Evolutionary conservation across 257 asterid genomes (phyloP).

Genomic region (Solanum piurae): DNA sequence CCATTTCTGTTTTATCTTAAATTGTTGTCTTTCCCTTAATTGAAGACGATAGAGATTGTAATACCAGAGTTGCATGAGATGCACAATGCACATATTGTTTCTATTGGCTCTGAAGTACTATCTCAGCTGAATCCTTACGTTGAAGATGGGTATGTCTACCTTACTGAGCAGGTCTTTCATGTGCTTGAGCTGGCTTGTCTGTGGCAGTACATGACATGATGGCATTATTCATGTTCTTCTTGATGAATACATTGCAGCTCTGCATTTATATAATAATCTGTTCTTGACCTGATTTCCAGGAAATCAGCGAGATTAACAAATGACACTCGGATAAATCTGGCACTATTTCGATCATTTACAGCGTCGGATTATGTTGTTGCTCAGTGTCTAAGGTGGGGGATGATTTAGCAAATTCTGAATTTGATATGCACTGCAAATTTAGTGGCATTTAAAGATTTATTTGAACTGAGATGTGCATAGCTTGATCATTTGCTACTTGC

Average conservation of each 20-base stretch:
- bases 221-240: neutral
- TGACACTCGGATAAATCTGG: constrained; percentile 70
- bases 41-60: constrained; percentile 70
- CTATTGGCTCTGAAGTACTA: constrained; percentile 82
- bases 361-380: constrained; percentile 87
- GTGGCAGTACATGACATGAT: neutral
- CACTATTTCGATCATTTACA: constrained; percentile 69
- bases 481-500: neutral
- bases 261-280: neutral
- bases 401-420: neutral
- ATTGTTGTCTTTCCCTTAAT: neutral
- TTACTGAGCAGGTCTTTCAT: neutral
- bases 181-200: neutral
- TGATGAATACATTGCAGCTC: neutral
- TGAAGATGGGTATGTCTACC: constrained; percentile 70
- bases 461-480: neutral
- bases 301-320: constrained; percentile 42
- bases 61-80: constrained; percentile 90
- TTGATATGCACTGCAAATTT: neutral
- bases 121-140: constrained; percentile 54
- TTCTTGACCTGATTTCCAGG: constrained; percentile 25
- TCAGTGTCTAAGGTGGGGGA: constrained; percentile 72
- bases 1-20: neutral
- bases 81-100: constrained; percentile 79
- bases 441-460: neutral